Evolutionary conservation across 2,329 filamentous ascomycete genomes (phyloP).

Genomic region (Lecanicillium sp.): DNA sequence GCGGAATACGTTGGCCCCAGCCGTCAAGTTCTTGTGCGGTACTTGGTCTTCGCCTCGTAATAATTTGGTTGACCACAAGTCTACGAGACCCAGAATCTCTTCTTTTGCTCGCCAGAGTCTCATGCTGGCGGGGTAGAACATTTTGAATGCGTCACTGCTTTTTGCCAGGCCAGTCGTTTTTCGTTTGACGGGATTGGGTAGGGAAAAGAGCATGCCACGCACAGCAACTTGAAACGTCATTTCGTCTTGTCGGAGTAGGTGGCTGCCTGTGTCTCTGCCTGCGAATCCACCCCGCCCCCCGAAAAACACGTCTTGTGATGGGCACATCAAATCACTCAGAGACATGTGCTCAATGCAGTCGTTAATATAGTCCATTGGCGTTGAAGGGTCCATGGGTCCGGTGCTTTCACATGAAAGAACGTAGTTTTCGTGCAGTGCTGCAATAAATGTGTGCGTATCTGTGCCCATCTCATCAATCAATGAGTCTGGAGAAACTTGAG

Average conservation of each 20-base stretch:
- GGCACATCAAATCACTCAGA: conserved; percentile 75
- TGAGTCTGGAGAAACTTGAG: conserved; percentile 60
- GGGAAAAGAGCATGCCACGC: conserved; percentile 72
- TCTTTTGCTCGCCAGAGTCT: conserved; percentile 79
- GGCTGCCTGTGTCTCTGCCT: conserved; percentile 53
- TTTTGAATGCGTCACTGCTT: conserved; percentile 62
- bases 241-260: conserved; percentile 82
- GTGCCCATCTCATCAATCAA: conserved; percentile 93
- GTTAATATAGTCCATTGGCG: conserved; percentile 69
- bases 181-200: conserved; percentile 81
- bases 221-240: conserved; percentile 89
- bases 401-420: conserved; percentile 66
- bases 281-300: conserved; percentile 47
- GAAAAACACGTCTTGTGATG: conserved; percentile 62
- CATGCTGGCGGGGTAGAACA: conserved; percentile 84
- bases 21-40: conserved; percentile 29
- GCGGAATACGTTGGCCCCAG: conserved; percentile 40
- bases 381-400: conserved; percentile 39
- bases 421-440: conserved; percentile 91
- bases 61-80: conserved; percentile 56
- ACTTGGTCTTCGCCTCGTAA: conserved; percentile 43
- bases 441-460: conserved; percentile 82
- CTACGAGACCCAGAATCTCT: conserved; percentile 67
- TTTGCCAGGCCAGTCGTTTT: conserved; percentile 36
- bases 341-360: conserved; percentile 83